Evolutionary conservation across 371 early-diverging fungal species (phyloP).

Genomic region (Rhizopus delemar): DNA sequence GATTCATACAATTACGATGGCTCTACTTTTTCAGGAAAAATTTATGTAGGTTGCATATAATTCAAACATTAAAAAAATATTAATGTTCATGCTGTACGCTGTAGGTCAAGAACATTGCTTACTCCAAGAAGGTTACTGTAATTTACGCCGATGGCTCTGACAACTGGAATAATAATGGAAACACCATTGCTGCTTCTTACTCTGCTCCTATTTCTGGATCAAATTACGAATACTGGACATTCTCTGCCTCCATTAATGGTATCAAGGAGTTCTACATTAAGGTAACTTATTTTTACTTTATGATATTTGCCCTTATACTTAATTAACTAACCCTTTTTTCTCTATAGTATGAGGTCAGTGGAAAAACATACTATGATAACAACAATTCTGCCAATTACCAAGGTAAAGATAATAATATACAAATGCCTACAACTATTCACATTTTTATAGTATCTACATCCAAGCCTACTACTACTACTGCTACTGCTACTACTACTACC

Average conservation of each 20-base stretch:
- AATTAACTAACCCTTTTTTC: not conserved
- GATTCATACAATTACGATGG: conserved; percentile 25
- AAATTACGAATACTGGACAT: conserved; percentile 45
- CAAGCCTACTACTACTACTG: conserved; percentile 10
- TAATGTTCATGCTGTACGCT: too few species aligned
- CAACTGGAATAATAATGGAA: conserved; percentile 30
- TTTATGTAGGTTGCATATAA: conserved; percentile 24
- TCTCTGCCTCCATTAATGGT: conserved; percentile 30
- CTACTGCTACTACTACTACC: conserved; percentile 21
- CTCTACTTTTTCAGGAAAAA: conserved; percentile 25
- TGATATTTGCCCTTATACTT: not conserved
- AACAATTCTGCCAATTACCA: conserved; percentile 24
- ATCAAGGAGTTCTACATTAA: conserved; percentile 44
- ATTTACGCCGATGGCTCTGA: conserved; percentile 31
- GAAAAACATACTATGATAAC: conserved; percentile 44
- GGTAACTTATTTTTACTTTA: conserved; percentile 13
- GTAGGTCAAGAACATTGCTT: conserved; percentile 44
- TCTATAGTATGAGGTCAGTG: conserved; percentile 35
- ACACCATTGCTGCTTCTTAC: conserved; percentile 24
- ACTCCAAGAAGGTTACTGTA: conserved; percentile 36
- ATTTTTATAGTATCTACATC: not conserved
- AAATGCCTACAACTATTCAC: not conserved
- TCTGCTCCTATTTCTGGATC: conserved; percentile 24
- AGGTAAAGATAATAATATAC: not conserved
- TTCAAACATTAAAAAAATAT: not conserved